These are phyloP conservation scores for Lipomyces yarrowii DNA, from an alignment of 1,139 yeast genomes.

Conservation along the genomic window DNA sequence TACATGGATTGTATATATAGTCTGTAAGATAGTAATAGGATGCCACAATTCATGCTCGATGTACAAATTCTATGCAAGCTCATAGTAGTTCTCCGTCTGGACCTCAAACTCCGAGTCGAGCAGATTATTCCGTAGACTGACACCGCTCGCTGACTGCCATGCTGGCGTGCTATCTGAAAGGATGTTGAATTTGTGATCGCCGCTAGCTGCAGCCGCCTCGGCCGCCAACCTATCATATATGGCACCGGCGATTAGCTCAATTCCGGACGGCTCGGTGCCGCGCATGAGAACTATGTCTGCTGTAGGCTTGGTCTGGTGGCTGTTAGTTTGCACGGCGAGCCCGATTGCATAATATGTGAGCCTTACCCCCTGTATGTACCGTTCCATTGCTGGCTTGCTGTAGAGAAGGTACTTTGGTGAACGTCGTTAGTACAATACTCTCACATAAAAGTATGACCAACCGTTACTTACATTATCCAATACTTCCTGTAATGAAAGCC, in stretches of 20 bases:
- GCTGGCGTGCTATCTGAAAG: constrained; percentile 5
- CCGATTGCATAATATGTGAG: neutral
- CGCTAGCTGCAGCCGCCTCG: constrained; percentile 3
- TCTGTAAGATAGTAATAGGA: neutral
- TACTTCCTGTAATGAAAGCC: constrained; percentile 14
- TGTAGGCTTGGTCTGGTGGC: constrained; percentile 57
- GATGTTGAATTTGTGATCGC: neutral
- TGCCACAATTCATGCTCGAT: neutral
- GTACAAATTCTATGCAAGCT: constrained; percentile 13
- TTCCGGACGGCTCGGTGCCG: constrained; percentile 62
- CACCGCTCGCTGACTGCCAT: constrained; percentile 7
- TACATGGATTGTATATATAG: neutral
- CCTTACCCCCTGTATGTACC: constrained; percentile 22
- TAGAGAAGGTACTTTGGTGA: constrained; percentile 13
- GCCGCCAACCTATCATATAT: constrained; percentile 48
- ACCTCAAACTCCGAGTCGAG: constrained; percentile 20
- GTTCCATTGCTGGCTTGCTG: constrained; percentile 29
- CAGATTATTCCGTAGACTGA: neutral
- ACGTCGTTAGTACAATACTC: neutral
- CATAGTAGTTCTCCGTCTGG: constrained; percentile 21
- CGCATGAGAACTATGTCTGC: constrained; percentile 85
- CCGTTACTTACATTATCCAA: constrained; percentile 18
- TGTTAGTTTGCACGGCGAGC: neutral
- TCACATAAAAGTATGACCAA: neutral
- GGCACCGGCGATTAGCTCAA: constrained; percentile 75